Percentiles rank a stretch among this genome's conserved stretches.
Conservation (phyloP, 179 eudicot species). For the Nepenthes alata region DNA sequence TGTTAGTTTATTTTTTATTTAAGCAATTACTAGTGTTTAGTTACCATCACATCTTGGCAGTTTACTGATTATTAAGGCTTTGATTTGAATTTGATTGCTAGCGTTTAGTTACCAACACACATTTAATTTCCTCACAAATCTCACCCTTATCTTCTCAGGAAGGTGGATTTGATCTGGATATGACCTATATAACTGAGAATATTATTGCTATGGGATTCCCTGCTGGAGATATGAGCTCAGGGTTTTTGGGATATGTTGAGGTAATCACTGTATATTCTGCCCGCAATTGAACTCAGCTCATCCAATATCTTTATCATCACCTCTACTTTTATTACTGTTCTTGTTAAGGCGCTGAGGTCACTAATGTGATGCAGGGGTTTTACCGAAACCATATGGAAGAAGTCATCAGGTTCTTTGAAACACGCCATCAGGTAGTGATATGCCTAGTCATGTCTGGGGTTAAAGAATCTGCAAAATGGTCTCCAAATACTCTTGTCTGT, state of each 20-base stretch:
- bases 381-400: constrained; percentile 98
- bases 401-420: constrained; percentile 83
- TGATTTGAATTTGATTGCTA: background rate
- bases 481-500: too few species aligned
- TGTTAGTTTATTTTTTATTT: background rate
- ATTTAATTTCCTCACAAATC: background rate
- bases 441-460: background rate
- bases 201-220: constrained; percentile 98
- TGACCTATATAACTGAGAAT: constrained; percentile 93
- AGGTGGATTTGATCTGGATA: constrained; percentile 91
- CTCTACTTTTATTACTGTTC: background rate
- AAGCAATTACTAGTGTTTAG: background rate
- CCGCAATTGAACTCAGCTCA: background rate
- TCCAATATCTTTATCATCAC: background rate
- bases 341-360: background rate
- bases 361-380: constrained; percentile 48
- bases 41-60: background rate
- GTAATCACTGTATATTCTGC: constrained; percentile 20
- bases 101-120: background rate
- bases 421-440: constrained; percentile 72
- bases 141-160: constrained; percentile 30
- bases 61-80: background rate
- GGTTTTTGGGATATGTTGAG: constrained; percentile 91
- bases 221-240: constrained; percentile 97
- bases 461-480: too few species aligned